Percentiles rank a stretch among this genome's conserved stretches.
These are phyloP conservation scores for Margaritispora aquatica DNA, from an alignment of 495 filamentous ascomycete genomes.

Conservation along the genomic window DNA sequence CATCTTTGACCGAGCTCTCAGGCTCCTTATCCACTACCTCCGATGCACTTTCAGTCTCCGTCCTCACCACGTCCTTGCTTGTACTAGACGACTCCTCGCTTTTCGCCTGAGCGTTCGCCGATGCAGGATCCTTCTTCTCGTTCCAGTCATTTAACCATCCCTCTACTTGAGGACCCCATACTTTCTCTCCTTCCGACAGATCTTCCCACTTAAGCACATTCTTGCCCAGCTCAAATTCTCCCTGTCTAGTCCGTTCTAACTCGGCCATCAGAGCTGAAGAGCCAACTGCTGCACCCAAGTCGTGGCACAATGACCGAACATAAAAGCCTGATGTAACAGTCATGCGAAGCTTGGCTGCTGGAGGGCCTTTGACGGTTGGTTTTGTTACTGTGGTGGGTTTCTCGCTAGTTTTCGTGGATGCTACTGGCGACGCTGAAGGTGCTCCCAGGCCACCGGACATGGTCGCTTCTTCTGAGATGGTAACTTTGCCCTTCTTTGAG, in stretches of 20 bases:
- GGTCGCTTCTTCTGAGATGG: conserved; percentile 24
- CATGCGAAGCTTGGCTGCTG: conserved; percentile 79
- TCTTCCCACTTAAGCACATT: conserved; percentile 83
- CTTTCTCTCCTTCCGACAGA: conserved; percentile 66
- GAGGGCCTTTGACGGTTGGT: conserved; percentile 35
- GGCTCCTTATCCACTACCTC: not conserved
- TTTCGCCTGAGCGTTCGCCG: not conserved
- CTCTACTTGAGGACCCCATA: conserved; percentile 75
- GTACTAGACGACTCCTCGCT: not conserved
- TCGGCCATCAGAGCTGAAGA: conserved; percentile 84
- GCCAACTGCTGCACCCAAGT: conserved; percentile 76
- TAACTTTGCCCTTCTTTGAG: conserved; percentile 27
- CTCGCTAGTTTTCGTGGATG: not conserved
- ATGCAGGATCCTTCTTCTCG: not conserved
- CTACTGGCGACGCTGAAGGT: not conserved
- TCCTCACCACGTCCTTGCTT: not conserved
- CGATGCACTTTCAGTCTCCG: not conserved
- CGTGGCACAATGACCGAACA: conserved; percentile 87
- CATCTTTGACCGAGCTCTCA: no score
- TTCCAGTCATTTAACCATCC: conserved; percentile 56
- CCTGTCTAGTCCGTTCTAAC: conserved; percentile 75
- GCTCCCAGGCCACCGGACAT: conserved; percentile 48
- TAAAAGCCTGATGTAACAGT: conserved; percentile 96
- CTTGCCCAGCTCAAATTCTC: conserved; percentile 59
- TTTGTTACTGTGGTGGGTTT: not conserved